A percentile compares a stretch with the other conserved stretches of the same genome.
Evolutionary conservation across 805 yeast genomes (phyloP).

Genomic region (Hanseniaspora singularis): DNA sequence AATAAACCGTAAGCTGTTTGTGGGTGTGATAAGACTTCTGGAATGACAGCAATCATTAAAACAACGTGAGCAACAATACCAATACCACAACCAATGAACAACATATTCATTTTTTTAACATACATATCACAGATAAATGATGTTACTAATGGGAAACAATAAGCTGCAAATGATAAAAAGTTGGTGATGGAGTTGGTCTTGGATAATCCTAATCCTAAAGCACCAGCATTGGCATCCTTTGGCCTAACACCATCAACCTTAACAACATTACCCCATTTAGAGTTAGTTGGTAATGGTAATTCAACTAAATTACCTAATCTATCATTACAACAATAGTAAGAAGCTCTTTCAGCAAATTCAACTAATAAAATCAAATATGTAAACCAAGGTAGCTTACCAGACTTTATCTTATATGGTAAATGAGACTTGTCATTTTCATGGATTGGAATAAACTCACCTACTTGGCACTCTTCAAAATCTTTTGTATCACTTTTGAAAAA

Average conservation of each 20-base stretch:
- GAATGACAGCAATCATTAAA: constrained; percentile 58
- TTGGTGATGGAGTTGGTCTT: constrained; percentile 63
- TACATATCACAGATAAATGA: constrained; percentile 65
- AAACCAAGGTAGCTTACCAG: constrained; percentile 38
- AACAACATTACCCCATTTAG: constrained; percentile 23
- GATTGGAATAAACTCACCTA: constrained; percentile 1
- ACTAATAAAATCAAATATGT: constrained; percentile 48
- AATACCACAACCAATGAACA: constrained; percentile 45
- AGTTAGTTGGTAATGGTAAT: constrained; percentile 33
- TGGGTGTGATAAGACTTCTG: constrained; percentile 36
- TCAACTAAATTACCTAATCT: constrained; percentile 75
- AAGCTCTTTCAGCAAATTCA: constrained; percentile 70
- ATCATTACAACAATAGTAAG: constrained; percentile 67
- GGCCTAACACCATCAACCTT: constrained; percentile 19
- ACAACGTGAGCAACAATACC: constrained; percentile 54
- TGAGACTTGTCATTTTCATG: constrained; percentile 1
- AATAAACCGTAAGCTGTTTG: constrained; percentile 55
- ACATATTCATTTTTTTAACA: constrained; percentile 62
- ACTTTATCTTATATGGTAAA: constrained; percentile 3
- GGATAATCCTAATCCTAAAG: constrained; percentile 45
- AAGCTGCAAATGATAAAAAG: constrained; percentile 73
- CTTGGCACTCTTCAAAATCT: not conserved
- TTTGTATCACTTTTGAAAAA: too few relatives aligned
- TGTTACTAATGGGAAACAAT: constrained; percentile 66
- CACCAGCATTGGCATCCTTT: constrained; percentile 33